These are phyloP conservation scores for Monilinia fructicola DNA, from an alignment of 2,329 filamentous ascomycete species.

Conservation along the genomic window DNA sequence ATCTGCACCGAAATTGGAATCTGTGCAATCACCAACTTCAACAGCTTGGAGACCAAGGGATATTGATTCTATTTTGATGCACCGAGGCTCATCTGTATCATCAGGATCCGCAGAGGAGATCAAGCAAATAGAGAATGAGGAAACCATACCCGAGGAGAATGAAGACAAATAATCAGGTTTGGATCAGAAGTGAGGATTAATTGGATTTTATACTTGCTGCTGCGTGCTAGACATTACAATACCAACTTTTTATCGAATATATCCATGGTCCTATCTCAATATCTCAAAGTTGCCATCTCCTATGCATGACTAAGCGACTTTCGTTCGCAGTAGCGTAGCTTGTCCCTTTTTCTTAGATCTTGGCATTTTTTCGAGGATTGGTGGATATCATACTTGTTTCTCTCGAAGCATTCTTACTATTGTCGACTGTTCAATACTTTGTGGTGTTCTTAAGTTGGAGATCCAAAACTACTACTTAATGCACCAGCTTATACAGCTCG, in stretches of 20 bases:
- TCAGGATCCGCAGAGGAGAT: constrained; percentile 35
- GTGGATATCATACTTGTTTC: background rate
- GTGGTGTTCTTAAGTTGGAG: background rate
- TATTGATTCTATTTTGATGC: constrained; percentile 27
- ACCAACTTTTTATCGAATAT: constrained; percentile 1
- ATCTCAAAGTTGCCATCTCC: background rate
- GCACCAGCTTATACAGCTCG: background rate
- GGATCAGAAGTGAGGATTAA: constrained; percentile 23
- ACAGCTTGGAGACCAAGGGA: constrained; percentile 38
- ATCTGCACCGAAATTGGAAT: constrained; percentile 28
- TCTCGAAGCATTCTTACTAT: background rate
- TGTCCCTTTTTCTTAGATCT: background rate
- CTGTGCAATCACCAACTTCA: constrained; percentile 35
- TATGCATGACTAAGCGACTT: background rate
- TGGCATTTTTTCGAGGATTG: background rate
- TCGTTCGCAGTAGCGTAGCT: background rate
- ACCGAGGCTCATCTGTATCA: constrained; percentile 33
- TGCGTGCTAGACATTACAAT: constrained; percentile 13
- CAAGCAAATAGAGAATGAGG: constrained; percentile 35
- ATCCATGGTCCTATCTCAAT: background rate
- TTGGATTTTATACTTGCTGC: constrained; percentile 13
- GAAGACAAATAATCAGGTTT: constrained; percentile 30
- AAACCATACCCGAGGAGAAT: constrained; percentile 40
- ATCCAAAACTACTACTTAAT: background rate
- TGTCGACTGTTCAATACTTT: background rate